Evolutionary conservation across 148 eudicot species (phyloP).

Genomic region (Silene latifolia): DNA sequence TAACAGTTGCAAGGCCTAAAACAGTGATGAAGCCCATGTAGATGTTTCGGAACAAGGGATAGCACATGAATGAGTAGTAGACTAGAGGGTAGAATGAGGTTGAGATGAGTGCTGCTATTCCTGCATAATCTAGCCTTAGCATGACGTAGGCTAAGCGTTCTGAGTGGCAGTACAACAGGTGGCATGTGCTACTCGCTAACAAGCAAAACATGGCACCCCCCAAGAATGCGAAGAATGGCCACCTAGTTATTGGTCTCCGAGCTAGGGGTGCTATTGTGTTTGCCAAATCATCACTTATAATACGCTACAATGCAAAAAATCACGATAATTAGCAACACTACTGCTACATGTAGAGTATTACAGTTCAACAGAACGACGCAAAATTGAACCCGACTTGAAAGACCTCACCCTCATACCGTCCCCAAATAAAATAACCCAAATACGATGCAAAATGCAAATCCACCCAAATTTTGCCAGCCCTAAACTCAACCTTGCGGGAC

Average conservation of each 20-base stretch:
- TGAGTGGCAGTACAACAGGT: slow-evolving; percentile 83
- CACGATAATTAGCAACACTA: neutral
- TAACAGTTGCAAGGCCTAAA: slow-evolving; percentile 53
- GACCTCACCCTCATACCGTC: too few species aligned
- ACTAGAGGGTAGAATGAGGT: slow-evolving; percentile 93
- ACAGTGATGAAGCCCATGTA: slow-evolving; percentile 83
- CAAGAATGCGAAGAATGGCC: slow-evolving; percentile 87
- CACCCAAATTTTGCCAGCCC: too few species aligned
- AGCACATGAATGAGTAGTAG: slow-evolving; percentile 96
- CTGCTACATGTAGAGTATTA: too few species aligned
- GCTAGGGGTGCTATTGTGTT: slow-evolving; percentile 64
- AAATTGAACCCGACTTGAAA: too few species aligned
- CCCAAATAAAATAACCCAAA: too few species aligned
- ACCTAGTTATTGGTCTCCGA: slow-evolving; percentile 73
- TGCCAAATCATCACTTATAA: slow-evolving; percentile 58
- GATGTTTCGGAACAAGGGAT: slow-evolving; percentile 78
- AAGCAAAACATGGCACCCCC: slow-evolving; percentile 99
- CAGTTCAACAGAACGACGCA: too few species aligned
- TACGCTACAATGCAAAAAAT: slow-evolving; percentile 45
- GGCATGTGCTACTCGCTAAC: slow-evolving; percentile 86
- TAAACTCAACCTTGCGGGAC: too few species aligned
- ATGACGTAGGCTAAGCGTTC: slow-evolving; percentile 67
- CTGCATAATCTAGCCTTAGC: slow-evolving; percentile 89
- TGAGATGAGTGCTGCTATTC: slow-evolving; percentile 86
- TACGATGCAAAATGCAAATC: too few species aligned